Base-by-base conservation (phyloP, 202 grass and related monocot genomes). In the Digitaria exilis region DNA sequence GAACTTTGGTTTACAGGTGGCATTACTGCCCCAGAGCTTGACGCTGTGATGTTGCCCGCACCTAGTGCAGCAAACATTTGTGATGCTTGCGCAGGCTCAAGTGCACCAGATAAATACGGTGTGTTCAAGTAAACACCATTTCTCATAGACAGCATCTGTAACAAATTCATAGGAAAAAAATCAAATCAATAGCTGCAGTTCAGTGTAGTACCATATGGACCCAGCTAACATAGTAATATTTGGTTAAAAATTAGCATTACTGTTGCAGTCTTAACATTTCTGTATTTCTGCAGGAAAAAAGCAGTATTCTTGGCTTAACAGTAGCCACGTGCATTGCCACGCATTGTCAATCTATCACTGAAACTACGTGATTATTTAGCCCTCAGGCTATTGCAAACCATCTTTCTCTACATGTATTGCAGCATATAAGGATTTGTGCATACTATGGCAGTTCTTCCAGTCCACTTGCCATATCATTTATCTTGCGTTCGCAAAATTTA, bases 101-200 rank as follows among this genome's bases (percentile, higher is more conserved):
- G 86, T 37, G 86, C 88, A 69, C 92, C 92, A 49, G 92, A 93
- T 59, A 98, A 59, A 72, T 91, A 98, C 0, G 81, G 89, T 51
- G 92, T 87, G 73, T 95, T 86, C 75, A 98, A 79, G 83, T 91
- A 93, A 84, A 98, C 83, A 45, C 92, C 92, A 44, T 98, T 95
- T 91, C 92, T 89, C 95, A 98, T 88, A 54, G 95, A 95, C 50
- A 98, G 24, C 91, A 98, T 98, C 95, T 98, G 87, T 14, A 81
- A 83, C 14, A 78, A 60, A 82, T 54, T 30, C 41, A 66, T 28
- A 73, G 11, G 57, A 7, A 35, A 59, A 48, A 57, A 15, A 4
- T 16, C 46, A 59, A 44, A 50, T 58, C 24, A 61, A 8, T 29
- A 28, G 19, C 26, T 75, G 19, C 50, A 80, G 51, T 62, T 60